Conservation (phyloP, 2,329 filamentous ascomycete species). For the Penicillium sp. region DNA sequence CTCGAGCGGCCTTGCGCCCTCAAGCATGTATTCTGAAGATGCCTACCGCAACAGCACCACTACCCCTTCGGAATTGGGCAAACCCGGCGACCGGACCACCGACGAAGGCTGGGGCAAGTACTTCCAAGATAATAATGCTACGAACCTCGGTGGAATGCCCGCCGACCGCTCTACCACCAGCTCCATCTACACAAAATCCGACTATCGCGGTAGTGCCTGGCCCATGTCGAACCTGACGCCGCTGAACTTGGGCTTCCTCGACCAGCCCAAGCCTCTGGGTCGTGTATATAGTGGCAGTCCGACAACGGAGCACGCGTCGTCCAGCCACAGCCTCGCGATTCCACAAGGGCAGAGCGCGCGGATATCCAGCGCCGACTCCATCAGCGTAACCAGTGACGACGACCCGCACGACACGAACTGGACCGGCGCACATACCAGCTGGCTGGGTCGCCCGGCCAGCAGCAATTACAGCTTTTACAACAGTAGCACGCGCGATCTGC, state of each 20-base stretch:
- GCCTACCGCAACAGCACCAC: slow-evolving; percentile 21
- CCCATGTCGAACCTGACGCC: slow-evolving; percentile 41
- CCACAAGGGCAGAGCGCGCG: slow-evolving; percentile 46
- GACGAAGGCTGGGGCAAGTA: slow-evolving; percentile 54
- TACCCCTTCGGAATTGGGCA: slow-evolving; percentile 5
- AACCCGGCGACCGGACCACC: slow-evolving; percentile 44
- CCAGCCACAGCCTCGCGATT: slow-evolving; percentile 36
- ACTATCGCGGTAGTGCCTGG: slow-evolving; percentile 45
- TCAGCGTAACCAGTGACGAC: slow-evolving; percentile 42
- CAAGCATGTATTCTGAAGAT: slow-evolving; percentile 25
- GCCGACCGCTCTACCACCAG: slow-evolving; percentile 30
- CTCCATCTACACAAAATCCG: slow-evolving; percentile 36
- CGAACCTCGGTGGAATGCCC: slow-evolving; percentile 28
- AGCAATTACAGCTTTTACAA: slow-evolving; percentile 47
- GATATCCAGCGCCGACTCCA: slow-evolving; percentile 47
- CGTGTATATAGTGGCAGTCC: slow-evolving; percentile 46
- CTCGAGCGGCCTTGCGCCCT: slow-evolving; percentile 28
- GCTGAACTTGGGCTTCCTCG: slow-evolving; percentile 40
- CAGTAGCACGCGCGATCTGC: slow-evolving; percentile 26
- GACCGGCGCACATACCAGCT: slow-evolving; percentile 31
- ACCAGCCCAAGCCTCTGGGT: slow-evolving; percentile 43
- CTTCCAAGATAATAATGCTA: slow-evolving; percentile 43
- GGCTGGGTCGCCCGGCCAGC: slow-evolving; percentile 41
- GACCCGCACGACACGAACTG: slow-evolving; percentile 34
- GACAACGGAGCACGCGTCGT: slow-evolving; percentile 40